Evolutionary conservation across 306 rosid species (phyloP), one percentile per base, ranked within the genome.

Genomic region (Citrullus amarus): DNA sequence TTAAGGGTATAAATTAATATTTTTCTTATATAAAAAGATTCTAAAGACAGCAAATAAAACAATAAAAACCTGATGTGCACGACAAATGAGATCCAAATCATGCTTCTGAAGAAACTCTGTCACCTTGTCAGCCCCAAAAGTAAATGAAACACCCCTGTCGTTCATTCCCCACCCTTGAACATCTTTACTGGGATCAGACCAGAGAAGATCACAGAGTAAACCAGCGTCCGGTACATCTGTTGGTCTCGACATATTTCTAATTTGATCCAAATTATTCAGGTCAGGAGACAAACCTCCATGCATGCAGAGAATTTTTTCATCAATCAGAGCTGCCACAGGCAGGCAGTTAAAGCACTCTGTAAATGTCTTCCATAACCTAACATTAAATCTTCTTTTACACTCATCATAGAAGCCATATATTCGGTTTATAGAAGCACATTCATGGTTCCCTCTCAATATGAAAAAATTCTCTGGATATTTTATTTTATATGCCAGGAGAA

Each of bases 251-350:
- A 90, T 58, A 74, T 81, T 87, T 82, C 98, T 88, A 73, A 94
- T 94, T 81, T 88, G 93, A 79, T 92, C 97, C 82, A 94, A 92
- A 82, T 82, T 82, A 63, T 82, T 79, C 68, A 94, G 87, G 71
- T 90, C 97, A 9, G 98, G 98, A 74, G 98, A 94, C 80, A 94
- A 89, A 38, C 98, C 98, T 16, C 98, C 98, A 75, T 94, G 97
- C 98, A 94, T 92, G 82, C 98, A 92, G 79, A 94, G 86, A 63
- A 94, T 92, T 85, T 92, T 94, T 82, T 94, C 97, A 80, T 94
- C 98, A n/a, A 94, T 86, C 46, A 94, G 89, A 70, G 98, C 98
- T 30, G 97, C 97, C 61, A 94, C 97, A 2, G 97, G 97, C 25
- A 94, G 82, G 86, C 98, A 94, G 81, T 94, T 94, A 83, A 94